A percentile compares a stretch with the other conserved stretches of the same genome.
Evolutionary conservation across 352 stramenopile genomes (phyloP).

Genomic region (Blastocystis sp.): DNA sequence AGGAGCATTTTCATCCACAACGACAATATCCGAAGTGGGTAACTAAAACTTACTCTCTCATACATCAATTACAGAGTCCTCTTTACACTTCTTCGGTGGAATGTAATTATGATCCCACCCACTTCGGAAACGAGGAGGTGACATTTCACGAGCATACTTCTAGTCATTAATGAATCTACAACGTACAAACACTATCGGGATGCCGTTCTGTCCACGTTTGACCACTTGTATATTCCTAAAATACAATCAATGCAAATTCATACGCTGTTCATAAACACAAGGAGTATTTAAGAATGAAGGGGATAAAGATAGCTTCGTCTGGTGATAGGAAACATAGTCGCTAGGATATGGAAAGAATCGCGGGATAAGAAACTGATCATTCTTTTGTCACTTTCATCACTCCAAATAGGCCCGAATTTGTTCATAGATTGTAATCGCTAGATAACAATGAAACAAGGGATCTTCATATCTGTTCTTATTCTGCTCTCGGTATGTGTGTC

Average conservation of each 20-base stretch:
- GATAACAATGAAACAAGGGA: no score
- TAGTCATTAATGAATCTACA: not conserved
- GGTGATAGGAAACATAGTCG: no score
- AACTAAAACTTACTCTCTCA: not conserved
- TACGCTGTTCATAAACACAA: not conserved
- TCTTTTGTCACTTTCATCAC: no score
- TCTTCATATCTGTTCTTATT: not conserved
- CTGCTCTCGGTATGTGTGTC: not conserved
- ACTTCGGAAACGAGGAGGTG: slow-evolving; percentile 40
- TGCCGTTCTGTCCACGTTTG: slow-evolving; percentile 25
- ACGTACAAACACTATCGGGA: not conserved
- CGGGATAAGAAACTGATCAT: no score
- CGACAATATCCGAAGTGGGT: not conserved
- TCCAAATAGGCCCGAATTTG: no score
- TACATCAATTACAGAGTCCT: slow-evolving; percentile 8
- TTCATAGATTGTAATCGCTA: no score
- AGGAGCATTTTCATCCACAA: not conserved
- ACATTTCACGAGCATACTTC: not conserved
- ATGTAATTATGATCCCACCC: slow-evolving; percentile 60
- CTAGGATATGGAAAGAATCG: no score
- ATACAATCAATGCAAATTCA: not conserved
- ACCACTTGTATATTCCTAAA: not conserved
- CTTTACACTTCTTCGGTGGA: slow-evolving; percentile 56
- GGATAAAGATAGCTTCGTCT: no score
- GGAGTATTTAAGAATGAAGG: no score